Percentiles rank a stretch among this genome's conserved stretches.
phyloP scores from a whole-genome alignment of 208 protist species.

The Vickermania ingenoplastis region DNA sequence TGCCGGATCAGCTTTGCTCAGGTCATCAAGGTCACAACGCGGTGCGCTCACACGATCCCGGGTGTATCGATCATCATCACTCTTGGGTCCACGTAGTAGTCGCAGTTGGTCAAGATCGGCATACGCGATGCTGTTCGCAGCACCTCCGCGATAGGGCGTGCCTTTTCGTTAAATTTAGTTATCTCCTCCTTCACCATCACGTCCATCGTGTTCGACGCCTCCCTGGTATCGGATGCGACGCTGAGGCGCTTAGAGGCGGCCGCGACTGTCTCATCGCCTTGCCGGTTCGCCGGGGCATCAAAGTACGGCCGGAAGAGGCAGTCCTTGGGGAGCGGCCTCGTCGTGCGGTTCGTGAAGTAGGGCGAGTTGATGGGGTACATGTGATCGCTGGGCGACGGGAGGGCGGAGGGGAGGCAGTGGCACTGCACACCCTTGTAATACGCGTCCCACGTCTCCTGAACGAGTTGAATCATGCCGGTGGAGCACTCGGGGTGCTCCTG shows the following conservation, averaged over 20 bases:
- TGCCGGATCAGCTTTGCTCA: no score
- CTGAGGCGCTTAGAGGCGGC: not conserved
- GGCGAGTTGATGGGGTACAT: constrained; percentile 9
- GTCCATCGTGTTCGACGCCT: not conserved
- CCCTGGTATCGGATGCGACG: not conserved
- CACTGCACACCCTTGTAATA: constrained; percentile 6
- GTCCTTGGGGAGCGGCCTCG: constrained; percentile 4
- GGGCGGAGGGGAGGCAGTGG: constrained; percentile 3
- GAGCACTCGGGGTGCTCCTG: constrained; percentile 7
- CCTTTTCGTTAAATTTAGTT: constrained; percentile 9
- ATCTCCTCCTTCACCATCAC: no score
- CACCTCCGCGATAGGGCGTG: constrained; percentile 8
- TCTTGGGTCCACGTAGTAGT: constrained; percentile 22
- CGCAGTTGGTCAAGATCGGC: constrained; percentile 20
- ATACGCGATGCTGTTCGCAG: constrained; percentile 4
- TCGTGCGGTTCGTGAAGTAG: constrained; percentile 17
- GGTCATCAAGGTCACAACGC: no score
- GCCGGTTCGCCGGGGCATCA: not conserved
- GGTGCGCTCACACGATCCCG: not conserved
- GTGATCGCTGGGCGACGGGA: constrained; percentile 9
- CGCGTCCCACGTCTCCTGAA: not conserved
- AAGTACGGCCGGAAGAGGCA: constrained; percentile 13
- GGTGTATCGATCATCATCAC: constrained; percentile 13
- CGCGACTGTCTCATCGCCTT: not conserved
- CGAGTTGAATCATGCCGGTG: constrained; percentile 5